Evolutionary conservation across 371 early-diverging fungal species (phyloP).

Genomic region (Rhizopus sp.): DNA sequence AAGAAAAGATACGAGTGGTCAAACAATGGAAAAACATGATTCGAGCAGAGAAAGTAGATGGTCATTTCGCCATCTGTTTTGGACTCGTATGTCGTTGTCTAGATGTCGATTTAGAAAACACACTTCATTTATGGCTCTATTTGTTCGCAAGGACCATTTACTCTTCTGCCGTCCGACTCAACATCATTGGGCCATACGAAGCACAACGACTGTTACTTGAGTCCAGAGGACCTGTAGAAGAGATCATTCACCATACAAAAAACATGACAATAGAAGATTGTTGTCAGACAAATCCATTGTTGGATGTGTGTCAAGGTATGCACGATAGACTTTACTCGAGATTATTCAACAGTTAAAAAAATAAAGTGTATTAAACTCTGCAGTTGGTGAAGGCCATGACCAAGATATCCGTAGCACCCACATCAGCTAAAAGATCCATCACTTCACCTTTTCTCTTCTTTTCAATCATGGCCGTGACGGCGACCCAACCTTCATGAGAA

Average conservation of each 20-base stretch:
- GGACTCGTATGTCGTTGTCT: slow-evolving; percentile 66
- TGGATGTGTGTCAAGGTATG: slow-evolving; percentile 88
- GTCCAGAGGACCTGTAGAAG: slow-evolving; percentile 58
- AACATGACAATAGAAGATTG: slow-evolving; percentile 55
- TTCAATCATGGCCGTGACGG: slow-evolving; percentile 90
- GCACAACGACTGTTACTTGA: slow-evolving; percentile 76
- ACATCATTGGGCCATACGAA: slow-evolving; percentile 86
- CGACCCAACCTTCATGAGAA: slow-evolving; percentile 87
- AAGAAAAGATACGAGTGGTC: slow-evolving; percentile 34
- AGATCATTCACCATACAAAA: slow-evolving; percentile 45
- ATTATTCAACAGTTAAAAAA: slow-evolving; percentile 78
- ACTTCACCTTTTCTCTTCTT: slow-evolving; percentile 78
- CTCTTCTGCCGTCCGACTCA: slow-evolving; percentile 89
- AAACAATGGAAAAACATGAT: slow-evolving; percentile 57
- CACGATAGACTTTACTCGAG: slow-evolving; percentile 89
- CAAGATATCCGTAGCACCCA: slow-evolving; percentile 92
- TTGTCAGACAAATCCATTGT: slow-evolving; percentile 71
- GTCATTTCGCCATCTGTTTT: slow-evolving; percentile 75
- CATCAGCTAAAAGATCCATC: slow-evolving; percentile 87
- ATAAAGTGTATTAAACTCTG: slow-evolving; percentile 55
- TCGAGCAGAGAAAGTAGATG: slow-evolving; percentile 56
- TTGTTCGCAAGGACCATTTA: slow-evolving; percentile 80
- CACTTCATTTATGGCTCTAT: slow-evolving; percentile 78
- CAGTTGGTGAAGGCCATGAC: slow-evolving; percentile 83
- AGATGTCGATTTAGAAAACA: slow-evolving; percentile 64